A percentile compares a stretch with the other conserved stretches of the same genome.
Evolutionary conservation across 2,329 filamentous ascomycete species (phyloP).

Genomic region (Exserohilum rostratum): DNA sequence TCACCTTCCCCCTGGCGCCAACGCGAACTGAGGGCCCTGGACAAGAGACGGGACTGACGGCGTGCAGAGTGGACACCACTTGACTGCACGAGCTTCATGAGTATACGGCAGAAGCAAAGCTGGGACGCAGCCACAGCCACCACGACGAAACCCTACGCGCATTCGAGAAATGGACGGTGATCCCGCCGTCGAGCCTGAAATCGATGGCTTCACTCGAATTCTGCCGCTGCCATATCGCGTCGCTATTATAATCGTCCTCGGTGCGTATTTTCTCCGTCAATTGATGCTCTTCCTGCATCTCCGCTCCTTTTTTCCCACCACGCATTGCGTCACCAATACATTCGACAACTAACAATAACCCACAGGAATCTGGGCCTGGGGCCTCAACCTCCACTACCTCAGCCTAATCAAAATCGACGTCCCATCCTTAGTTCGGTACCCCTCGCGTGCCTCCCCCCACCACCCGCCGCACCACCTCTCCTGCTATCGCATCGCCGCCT

Average conservation of each 20-base stretch:
- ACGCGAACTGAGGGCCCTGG: background rate
- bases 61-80: background rate
- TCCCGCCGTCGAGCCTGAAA: conserved; percentile 67
- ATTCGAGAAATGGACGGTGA: conserved; percentile 69
- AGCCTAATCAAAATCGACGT: conserved; percentile 83
- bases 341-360: background rate
- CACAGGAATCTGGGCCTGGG: conserved; percentile 93
- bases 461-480: conserved; percentile 79
- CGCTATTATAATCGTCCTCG: conserved; percentile 82
- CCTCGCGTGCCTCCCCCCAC: conserved; percentile 70
- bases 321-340: background rate
- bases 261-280: conserved; percentile 56
- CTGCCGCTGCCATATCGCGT: conserved; percentile 91
- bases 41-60: conserved; percentile 10
- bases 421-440: conserved; percentile 84
- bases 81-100: conserved; percentile 21
- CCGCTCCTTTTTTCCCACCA: background rate
- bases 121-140: conserved; percentile 32
- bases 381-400: conserved; percentile 87
- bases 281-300: background rate
- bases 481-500: conserved; percentile 81
- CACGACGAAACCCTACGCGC: conserved; percentile 23
- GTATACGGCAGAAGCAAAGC: conserved; percentile 18
- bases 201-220: conserved; percentile 85
- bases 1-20: conserved; percentile 25